A percentile compares a stretch with the other conserved stretches of the same genome.
phyloP scores from a whole-genome alignment of 768 basidiomycete genomes.

The Collybiopsis confluens region DNA sequence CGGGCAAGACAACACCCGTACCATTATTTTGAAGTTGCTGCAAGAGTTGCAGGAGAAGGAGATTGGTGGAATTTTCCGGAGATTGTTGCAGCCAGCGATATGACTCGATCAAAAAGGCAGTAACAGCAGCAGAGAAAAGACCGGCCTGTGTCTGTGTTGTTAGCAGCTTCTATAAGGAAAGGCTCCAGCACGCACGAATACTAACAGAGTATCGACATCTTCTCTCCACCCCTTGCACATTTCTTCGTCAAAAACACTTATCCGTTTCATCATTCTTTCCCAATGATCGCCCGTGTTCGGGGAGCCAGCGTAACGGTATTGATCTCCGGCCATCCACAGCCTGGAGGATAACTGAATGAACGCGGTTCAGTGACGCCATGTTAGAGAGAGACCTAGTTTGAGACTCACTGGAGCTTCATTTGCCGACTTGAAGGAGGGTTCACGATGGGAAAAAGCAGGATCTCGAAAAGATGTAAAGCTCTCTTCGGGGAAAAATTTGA shows the following conservation, averaged over 20 bases:
- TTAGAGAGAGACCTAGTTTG: background rate
- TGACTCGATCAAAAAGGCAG: conserved; percentile 17
- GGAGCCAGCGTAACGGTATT: background rate
- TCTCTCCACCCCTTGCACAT: conserved; percentile 27
- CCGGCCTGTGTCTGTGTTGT: conserved; percentile 11
- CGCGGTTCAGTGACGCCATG: background rate
- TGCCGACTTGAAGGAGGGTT: background rate
- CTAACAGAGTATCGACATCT: conserved; percentile 26
- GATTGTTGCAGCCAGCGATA: conserved; percentile 10
- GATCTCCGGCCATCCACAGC: background rate
- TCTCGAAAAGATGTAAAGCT: too few species aligned
- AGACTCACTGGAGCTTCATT: background rate
- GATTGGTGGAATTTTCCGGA: background rate
- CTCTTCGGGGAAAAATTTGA: too few species aligned
- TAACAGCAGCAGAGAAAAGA: conserved; percentile 21
- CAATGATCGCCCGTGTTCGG: conserved; percentile 12
- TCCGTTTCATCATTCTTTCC: conserved; percentile 18
- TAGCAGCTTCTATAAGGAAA: background rate
- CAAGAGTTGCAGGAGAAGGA: background rate
- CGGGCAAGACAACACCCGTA: background rate
- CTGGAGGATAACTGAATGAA: background rate
- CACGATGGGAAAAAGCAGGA: background rate
- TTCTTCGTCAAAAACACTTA: conserved; percentile 23
- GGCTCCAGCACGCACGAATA: conserved; percentile 18
- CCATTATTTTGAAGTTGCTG: background rate